Evolutionary conservation across 441 rosid genomes (phyloP).

Genomic region (Populus hybrid): DNA sequence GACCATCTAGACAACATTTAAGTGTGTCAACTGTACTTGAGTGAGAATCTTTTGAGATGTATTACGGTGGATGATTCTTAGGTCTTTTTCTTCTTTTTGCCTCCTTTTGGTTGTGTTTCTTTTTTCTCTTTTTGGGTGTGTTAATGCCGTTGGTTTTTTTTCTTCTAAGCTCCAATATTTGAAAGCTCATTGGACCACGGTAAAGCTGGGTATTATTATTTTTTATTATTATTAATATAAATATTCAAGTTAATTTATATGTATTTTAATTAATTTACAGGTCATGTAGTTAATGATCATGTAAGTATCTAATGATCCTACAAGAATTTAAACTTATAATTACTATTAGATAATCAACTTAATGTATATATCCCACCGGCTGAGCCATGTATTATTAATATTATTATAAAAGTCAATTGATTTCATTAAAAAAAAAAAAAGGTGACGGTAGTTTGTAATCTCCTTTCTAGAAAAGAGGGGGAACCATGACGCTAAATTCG

Average conservation of each 20-base stretch:
- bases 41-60: background rate
- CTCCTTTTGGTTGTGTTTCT: background rate
- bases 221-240: too few relatives aligned
- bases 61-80: background rate
- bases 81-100: background rate
- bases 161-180: background rate
- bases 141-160: background rate
- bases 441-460: too few relatives aligned
- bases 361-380: accelerated
- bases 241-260: accelerated
- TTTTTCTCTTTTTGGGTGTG: background rate
- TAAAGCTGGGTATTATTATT: too few relatives aligned
- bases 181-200: too few relatives aligned
- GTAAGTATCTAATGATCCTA: accelerated
- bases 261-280: accelerated
- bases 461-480: too few relatives aligned
- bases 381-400: too few relatives aligned
- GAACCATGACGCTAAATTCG: too few relatives aligned
- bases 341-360: too few relatives aligned
- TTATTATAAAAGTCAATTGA: too few relatives aligned
- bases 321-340: too few relatives aligned
- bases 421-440: too few relatives aligned
- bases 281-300: too few relatives aligned
- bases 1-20: constrained; percentile 54
- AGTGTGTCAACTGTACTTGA: background rate